phyloP scores from a whole-genome alignment of 768 basidiomycete species.

The Serendipita indica region DNA sequence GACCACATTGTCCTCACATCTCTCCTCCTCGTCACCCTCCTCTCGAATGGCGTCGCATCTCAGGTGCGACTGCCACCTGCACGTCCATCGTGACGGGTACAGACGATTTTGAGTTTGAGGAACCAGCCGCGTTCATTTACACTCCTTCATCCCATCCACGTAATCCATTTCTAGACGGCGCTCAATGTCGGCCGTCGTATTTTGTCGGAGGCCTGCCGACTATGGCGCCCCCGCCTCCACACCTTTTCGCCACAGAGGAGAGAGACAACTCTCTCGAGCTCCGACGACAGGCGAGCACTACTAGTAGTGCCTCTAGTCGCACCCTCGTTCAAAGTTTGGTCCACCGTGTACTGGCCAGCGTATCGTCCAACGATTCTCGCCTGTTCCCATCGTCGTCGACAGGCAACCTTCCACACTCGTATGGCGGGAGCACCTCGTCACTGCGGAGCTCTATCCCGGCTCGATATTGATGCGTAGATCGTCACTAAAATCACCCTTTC shows the following conservation, averaged over 20 bases:
- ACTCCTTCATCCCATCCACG: neutral
- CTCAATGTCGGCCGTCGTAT: neutral
- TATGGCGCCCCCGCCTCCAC: neutral
- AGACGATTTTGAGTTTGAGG: neutral
- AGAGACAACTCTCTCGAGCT: neutral
- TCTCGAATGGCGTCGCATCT: neutral
- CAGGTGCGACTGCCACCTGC: neutral
- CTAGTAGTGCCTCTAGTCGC: conserved; percentile 1
- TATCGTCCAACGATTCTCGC: no score
- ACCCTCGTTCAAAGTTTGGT: neutral
- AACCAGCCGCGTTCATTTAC: neutral
- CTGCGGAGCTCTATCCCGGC: no score
- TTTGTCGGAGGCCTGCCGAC: neutral
- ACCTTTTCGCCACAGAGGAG: neutral
- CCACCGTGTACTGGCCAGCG: neutral
- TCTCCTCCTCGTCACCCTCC: neutral
- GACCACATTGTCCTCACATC: conserved; percentile 6
- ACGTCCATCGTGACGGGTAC: no score
- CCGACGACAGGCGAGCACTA: neutral
- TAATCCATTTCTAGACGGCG: neutral
- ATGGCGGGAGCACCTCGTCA: no score
- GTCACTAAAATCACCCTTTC: no score
- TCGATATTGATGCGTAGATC: no score
- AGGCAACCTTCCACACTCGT: no score
- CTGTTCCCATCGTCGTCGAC: no score